Conservation (phyloP, 768 basidiomycete genomes). For the Tylopilus sp. region DNA sequence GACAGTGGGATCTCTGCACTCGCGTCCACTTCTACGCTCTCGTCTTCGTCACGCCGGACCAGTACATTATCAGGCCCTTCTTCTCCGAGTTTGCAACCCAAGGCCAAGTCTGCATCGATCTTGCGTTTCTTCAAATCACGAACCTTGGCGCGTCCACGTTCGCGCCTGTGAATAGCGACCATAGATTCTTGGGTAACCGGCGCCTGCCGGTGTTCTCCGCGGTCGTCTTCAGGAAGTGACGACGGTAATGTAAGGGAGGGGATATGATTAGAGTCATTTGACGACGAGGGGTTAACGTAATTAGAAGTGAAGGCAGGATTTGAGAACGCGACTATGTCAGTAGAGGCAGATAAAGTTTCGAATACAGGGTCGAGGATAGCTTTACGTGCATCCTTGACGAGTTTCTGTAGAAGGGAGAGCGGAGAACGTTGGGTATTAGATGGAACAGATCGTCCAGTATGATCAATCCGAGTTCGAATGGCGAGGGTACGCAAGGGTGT, state of each 20-base stretch:
- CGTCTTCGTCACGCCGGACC: constrained; percentile 58
- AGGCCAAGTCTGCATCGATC: constrained; percentile 34
- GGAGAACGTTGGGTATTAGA: constrained; percentile 39
- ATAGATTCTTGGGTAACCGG: constrained; percentile 18
- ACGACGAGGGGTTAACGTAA: constrained; percentile 23
- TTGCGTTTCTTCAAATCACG: constrained; percentile 55
- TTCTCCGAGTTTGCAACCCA: constrained; percentile 30
- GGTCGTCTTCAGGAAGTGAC: constrained; percentile 36
- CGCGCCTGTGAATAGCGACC: constrained; percentile 28
- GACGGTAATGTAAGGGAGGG: constrained; percentile 20
- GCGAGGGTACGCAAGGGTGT: constrained; percentile 49
- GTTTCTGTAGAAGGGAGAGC: constrained; percentile 53
- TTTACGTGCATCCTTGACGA: constrained; percentile 51
- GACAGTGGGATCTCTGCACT: constrained; percentile 32
- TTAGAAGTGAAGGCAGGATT: constrained; percentile 31
- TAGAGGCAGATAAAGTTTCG: constrained; percentile 16
- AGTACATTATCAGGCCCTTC: constrained; percentile 42
- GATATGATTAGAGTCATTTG: constrained; percentile 18
- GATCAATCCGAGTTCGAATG: constrained; percentile 34
- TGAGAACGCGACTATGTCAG: constrained; percentile 16
- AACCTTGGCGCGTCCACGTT: constrained; percentile 50
- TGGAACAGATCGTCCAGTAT: constrained; percentile 38
- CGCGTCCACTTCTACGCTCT: constrained; percentile 60
- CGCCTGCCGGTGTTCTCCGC: constrained; percentile 9
- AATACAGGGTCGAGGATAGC: constrained; percentile 48